Evolutionary conservation across 805 yeast genomes (phyloP).

Genomic region (Brettanomyces sp.): DNA sequence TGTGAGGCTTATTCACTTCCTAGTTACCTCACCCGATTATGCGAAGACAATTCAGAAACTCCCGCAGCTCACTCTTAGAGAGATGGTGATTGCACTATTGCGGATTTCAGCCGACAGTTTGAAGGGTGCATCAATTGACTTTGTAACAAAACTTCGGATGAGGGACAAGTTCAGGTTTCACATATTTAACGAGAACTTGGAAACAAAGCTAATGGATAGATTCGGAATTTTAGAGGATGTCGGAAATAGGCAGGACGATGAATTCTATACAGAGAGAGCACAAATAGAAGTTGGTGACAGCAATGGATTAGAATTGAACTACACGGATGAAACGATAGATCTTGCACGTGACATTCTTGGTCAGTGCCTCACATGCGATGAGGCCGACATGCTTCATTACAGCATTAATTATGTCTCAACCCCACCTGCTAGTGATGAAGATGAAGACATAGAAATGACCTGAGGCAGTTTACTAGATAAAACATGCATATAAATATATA

Average conservation of each 20-base stretch:
- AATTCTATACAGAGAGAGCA: conserved; percentile 21
- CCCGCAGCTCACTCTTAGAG: conserved; percentile 20
- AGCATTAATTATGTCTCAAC: conserved; percentile 43
- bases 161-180: conserved; percentile 10
- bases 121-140: conserved; percentile 16
- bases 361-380: conserved; percentile 61
- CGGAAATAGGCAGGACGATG: conserved; percentile 10
- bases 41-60: conserved; percentile 16
- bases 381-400: conserved; percentile 64
- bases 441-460: background rate
- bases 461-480: background rate
- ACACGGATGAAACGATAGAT: conserved; percentile 54
- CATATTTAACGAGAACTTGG: conserved; percentile 16
- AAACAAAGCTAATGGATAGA: conserved; percentile 26
- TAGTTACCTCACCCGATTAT: conserved; percentile 22
- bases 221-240: conserved; percentile 17
- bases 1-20: conserved; percentile 29
- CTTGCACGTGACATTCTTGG: conserved; percentile 65
- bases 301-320: conserved; percentile 55
- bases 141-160: conserved; percentile 14
- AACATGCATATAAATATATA: background rate
- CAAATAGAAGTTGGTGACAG: conserved; percentile 25
- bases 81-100: conserved; percentile 21
- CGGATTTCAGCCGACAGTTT: conserved; percentile 24
- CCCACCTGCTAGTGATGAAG: background rate